Percentiles rank a stretch among this genome's conserved stretches.
These are phyloP conservation scores for Ophiostoma himal-ulmi DNA, from an alignment of 2,329 filamentous ascomycete genomes.

Conservation along the genomic window DNA sequence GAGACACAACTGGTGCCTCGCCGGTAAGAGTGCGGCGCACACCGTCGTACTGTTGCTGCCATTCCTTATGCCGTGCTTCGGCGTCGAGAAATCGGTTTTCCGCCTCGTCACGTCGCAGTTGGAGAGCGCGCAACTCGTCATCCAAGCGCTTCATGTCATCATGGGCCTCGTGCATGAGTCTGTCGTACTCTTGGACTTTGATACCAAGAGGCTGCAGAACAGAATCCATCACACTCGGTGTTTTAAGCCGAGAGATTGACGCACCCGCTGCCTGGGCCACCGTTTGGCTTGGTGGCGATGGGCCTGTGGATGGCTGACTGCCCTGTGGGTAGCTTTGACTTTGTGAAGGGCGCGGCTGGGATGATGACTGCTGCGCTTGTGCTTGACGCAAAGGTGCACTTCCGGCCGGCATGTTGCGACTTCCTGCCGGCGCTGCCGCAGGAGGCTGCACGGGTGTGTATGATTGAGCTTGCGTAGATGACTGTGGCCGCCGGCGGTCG, in stretches of 20 bases:
- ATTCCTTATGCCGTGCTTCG: conserved; percentile 11
- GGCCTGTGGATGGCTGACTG: background rate
- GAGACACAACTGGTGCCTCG: background rate
- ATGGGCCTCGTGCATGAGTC: conserved; percentile 7
- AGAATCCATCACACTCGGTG: conserved; percentile 6
- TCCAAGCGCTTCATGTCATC: conserved; percentile 11
- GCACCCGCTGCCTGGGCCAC: background rate
- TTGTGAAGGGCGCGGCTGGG: background rate
- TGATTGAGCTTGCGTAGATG: background rate
- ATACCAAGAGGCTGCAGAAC: conserved; percentile 9
- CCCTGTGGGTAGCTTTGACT: background rate
- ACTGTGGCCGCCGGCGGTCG: background rate
- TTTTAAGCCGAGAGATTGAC: conserved; percentile 10
- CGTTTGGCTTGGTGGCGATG: background rate
- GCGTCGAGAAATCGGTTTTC: conserved; percentile 9
- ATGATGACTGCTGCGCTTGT: background rate
- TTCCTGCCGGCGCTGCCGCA: background rate
- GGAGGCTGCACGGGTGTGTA: background rate
- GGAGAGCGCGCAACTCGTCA: conserved; percentile 10
- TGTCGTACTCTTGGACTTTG: conserved; percentile 12
- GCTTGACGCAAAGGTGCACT: background rate
- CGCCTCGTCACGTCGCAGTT: background rate
- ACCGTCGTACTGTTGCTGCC: conserved; percentile 10
- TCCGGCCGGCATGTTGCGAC: conserved; percentile 11
- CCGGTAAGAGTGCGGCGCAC: background rate